phyloP scores from a whole-genome alignment of 768 basidiomycete species.

The Mycena belliarum region DNA sequence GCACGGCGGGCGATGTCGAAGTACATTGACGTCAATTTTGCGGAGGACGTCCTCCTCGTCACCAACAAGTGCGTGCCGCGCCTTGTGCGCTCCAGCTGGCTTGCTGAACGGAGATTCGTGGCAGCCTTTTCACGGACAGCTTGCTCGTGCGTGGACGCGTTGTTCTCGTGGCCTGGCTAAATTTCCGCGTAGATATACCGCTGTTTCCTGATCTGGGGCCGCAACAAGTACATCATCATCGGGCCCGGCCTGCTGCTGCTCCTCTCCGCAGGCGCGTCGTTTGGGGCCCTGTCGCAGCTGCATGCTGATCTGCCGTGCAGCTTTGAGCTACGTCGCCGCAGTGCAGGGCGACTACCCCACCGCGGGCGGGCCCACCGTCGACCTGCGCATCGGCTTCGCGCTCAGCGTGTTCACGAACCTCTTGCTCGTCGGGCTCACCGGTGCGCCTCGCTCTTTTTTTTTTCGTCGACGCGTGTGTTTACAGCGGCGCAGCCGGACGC shows the following conservation, averaged over 20 bases:
- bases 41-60: slow-evolving; percentile 16
- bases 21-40: slow-evolving; percentile 7
- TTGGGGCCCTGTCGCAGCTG: too few species aligned
- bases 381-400: slow-evolving; percentile 8
- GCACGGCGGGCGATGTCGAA: neutral
- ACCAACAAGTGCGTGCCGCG: slow-evolving; percentile 14
- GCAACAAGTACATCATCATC: slow-evolving; percentile 5
- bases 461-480: neutral
- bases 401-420: slow-evolving; percentile 16
- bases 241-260: slow-evolving; percentile 12
- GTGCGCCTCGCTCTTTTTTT: neutral
- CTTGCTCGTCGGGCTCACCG: slow-evolving; percentile 17
- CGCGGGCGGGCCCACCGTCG: slow-evolving; percentile 5
- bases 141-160: slow-evolving; percentile 8
- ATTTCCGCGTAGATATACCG: slow-evolving; percentile 15
- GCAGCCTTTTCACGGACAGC: slow-evolving; percentile 15
- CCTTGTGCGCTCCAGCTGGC: neutral
- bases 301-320: too few species aligned
- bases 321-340: slow-evolving; percentile 8
- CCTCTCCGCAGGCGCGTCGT: neutral
- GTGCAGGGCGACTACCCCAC: slow-evolving; percentile 17
- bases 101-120: neutral
- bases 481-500: slow-evolving; percentile 2
- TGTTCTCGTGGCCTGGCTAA: neutral
- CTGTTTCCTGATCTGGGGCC: slow-evolving; percentile 19